These are phyloP conservation scores for Myrica gale DNA, from an alignment of 306 rosid genomes.

Conservation along the genomic window DNA sequence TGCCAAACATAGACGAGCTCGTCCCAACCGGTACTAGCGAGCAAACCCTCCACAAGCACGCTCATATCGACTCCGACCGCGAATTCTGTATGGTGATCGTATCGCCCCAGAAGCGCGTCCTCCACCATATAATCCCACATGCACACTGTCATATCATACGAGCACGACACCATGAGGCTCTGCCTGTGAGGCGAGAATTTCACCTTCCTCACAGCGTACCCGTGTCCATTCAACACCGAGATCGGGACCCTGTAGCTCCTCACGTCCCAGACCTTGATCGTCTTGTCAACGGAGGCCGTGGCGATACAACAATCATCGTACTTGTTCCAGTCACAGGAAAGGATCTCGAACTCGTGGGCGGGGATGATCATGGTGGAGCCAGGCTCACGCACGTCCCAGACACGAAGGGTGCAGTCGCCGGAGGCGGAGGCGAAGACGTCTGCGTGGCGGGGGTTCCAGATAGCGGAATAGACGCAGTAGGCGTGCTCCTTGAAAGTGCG, in stretches of 20 bases:
- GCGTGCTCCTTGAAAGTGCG: slow-evolving; percentile 90
- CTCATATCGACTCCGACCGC: slow-evolving; percentile 94
- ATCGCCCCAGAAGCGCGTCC: slow-evolving; percentile 78
- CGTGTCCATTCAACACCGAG: slow-evolving; percentile 73
- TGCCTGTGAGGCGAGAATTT: slow-evolving; percentile 76
- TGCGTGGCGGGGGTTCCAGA: slow-evolving; percentile 91
- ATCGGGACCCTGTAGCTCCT: slow-evolving; percentile 57
- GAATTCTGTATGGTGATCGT: slow-evolving; percentile 86
- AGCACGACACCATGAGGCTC: slow-evolving; percentile 66
- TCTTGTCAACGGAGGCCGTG: slow-evolving; percentile 81
- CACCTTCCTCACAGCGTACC: slow-evolving; percentile 71
- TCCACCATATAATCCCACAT: slow-evolving; percentile 86
- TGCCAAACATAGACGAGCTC: slow-evolving; percentile 93
- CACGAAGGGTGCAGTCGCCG: slow-evolving; percentile 55
- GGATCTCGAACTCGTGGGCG: slow-evolving; percentile 69
- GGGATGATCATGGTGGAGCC: slow-evolving; percentile 80
- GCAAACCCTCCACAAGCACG: slow-evolving; percentile 82
- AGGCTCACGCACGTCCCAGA: slow-evolving; percentile 92
- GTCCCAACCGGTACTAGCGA: slow-evolving; percentile 95
- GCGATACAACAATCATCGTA: slow-evolving; percentile 73
- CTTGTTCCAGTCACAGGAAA: slow-evolving; percentile 86
- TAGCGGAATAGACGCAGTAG: slow-evolving; percentile 83
- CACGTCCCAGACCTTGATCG: slow-evolving; percentile 85
- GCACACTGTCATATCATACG: slow-evolving; percentile 91
- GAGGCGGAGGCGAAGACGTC: slow-evolving; percentile 62